Percentiles rank a stretch among this genome's conserved stretches.
Conservation (phyloP, 2,329 filamentous ascomycete genomes). For the Fusarium sublunatum region DNA sequence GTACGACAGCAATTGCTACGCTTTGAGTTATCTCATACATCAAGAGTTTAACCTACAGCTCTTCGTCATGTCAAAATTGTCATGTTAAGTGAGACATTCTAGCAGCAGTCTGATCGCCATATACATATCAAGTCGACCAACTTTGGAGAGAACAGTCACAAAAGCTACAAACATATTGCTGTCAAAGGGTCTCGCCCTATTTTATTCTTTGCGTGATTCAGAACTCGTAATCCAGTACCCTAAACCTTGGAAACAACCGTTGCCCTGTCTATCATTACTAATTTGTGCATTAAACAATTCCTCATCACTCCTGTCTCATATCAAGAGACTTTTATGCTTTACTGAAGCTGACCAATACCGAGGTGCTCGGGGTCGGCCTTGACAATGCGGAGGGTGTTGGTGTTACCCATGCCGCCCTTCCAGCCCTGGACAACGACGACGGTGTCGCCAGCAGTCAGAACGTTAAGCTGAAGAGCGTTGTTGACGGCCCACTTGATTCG, state of each 20-base stretch:
- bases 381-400: constrained; percentile 79
- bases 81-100: too few species aligned
- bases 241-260: constrained; percentile 45
- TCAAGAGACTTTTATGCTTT: constrained; percentile 28
- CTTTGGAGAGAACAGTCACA: neutral
- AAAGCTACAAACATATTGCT: neutral
- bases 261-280: constrained; percentile 49
- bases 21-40: too few species aligned
- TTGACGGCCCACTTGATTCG: constrained; percentile 97
- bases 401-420: constrained; percentile 92
- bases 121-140: neutral
- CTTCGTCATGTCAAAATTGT: too few species aligned
- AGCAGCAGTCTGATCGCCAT: neutral
- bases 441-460: constrained; percentile 77
- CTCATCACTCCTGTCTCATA: constrained; percentile 23
- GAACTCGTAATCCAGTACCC: constrained; percentile 44
- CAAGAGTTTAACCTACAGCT: neutral
- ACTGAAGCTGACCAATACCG: constrained; percentile 61
- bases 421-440: constrained; percentile 90
- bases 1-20: constrained; percentile 1
- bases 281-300: constrained; percentile 44
- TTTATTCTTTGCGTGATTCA: constrained; percentile 41
- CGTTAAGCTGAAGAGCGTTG: constrained; percentile 84
- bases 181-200: constrained; percentile 26
- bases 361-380: constrained; percentile 70